Conservation (phyloP, 2,329 filamentous ascomycete species). For the Colletotrichum aenigma region DNA sequence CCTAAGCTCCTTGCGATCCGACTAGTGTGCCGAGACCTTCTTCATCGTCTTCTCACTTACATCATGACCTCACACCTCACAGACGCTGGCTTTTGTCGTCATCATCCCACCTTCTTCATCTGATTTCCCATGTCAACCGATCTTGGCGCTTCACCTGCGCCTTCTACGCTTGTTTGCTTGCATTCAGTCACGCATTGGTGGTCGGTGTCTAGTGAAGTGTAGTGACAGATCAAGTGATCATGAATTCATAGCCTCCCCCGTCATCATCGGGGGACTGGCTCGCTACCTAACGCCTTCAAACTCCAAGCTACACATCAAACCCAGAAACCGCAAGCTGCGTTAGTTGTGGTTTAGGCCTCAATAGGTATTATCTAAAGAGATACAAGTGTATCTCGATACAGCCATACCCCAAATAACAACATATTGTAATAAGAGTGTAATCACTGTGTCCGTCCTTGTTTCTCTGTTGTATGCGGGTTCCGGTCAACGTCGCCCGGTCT, state of each 20-base stretch:
- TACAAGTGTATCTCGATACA: not conserved
- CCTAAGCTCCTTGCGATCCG: conserved; percentile 2
- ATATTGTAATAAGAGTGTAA: not conserved
- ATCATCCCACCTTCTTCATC: not conserved
- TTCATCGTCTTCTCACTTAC: not conserved
- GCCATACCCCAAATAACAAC: not conserved
- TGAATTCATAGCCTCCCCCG: not conserved
- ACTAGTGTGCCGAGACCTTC: not conserved
- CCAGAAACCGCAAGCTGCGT: not conserved
- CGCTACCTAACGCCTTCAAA: not conserved
- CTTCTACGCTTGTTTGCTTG: too few relatives aligned
- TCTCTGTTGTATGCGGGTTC: not conserved
- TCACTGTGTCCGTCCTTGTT: not conserved
- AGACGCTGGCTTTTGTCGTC: not conserved
- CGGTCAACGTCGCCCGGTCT: not conserved
- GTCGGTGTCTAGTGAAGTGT: too few relatives aligned
- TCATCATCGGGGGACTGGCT: not conserved
- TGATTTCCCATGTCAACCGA: not conserved
- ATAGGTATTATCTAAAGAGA: not conserved
- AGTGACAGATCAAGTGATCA: not conserved
- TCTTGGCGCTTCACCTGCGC: too few relatives aligned
- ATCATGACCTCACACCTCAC: conserved; percentile 4
- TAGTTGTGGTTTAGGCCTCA: not conserved
- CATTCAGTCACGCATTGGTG: not conserved
- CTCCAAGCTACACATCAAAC: not conserved